phyloP scores from a whole-genome alignment of 306 rosid genomes.

The Fragaria ananassa region DNA sequence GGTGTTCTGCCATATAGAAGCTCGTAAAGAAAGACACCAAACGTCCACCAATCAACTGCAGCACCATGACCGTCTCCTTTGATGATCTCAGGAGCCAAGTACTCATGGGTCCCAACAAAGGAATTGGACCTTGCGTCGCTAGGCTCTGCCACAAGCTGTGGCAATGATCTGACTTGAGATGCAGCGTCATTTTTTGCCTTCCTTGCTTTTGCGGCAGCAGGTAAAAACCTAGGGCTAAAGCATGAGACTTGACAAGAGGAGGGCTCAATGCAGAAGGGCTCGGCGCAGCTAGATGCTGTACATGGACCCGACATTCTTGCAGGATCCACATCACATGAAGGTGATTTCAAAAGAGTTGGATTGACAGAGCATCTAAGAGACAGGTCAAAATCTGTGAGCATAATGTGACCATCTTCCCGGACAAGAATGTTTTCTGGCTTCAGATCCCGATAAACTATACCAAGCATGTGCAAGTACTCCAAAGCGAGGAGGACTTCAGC shows the following conservation, averaged over 20 bases:
- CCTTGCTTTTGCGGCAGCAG: slow-evolving; percentile 57
- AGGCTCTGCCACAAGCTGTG: slow-evolving; percentile 90
- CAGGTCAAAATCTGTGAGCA: slow-evolving; percentile 90
- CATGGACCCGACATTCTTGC: slow-evolving; percentile 65
- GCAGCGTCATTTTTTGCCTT: slow-evolving; percentile 51
- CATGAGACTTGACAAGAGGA: slow-evolving; percentile 73
- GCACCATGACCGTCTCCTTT: slow-evolving; percentile 92
- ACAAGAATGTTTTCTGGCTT: slow-evolving; percentile 91
- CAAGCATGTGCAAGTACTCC: slow-evolving; percentile 94
- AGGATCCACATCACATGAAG: slow-evolving; percentile 45
- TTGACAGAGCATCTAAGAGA: slow-evolving; percentile 71
- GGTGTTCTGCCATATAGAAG: slow-evolving; percentile 80
- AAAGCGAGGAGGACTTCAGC: slow-evolving; percentile 90
- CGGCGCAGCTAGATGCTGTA: slow-evolving; percentile 59
- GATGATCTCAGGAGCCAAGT: slow-evolving; percentile 90
- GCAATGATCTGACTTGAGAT: slow-evolving; percentile 64
- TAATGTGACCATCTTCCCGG: slow-evolving; percentile 86
- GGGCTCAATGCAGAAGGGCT: slow-evolving; percentile 81
- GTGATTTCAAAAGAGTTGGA: slow-evolving; percentile 67
- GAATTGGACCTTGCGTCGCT: slow-evolving; percentile 84
- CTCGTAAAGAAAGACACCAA: slow-evolving; percentile 85
- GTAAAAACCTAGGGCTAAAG: slow-evolving; percentile 76
- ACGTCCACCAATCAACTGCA: slow-evolving; percentile 97
- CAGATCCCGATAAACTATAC: slow-evolving; percentile 80
- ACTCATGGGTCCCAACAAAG: slow-evolving; percentile 90